Conservation (phyloP, 805 yeast genomes). For the Candida namnaoensis region DNA sequence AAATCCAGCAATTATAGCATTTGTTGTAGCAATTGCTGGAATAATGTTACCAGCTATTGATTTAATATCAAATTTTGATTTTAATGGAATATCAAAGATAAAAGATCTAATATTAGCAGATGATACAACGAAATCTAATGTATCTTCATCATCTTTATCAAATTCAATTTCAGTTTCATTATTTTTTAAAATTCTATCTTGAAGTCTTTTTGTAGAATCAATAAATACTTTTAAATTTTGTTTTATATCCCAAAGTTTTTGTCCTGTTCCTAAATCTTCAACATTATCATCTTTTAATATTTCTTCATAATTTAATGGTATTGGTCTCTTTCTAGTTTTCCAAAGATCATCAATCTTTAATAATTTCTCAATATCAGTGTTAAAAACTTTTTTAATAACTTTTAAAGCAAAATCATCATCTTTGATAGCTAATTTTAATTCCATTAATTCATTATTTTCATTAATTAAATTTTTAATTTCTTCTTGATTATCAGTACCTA, state of each 20-base stretch:
- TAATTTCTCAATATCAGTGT: slow-evolving; percentile 72
- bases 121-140: slow-evolving; percentile 80
- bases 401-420: slow-evolving; percentile 24
- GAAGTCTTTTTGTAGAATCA: slow-evolving; percentile 38
- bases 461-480: slow-evolving; percentile 57
- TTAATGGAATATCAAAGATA: slow-evolving; percentile 60
- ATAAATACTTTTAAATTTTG: slow-evolving; percentile 58
- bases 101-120: slow-evolving; percentile 72
- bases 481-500: slow-evolving; percentile 56
- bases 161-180: slow-evolving; percentile 44
- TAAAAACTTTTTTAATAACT: slow-evolving; percentile 54
- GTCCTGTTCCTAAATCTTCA: slow-evolving; percentile 20
- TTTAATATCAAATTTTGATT: slow-evolving; percentile 80
- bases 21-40: slow-evolving; percentile 97
- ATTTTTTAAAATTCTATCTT: slow-evolving; percentile 28
- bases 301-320: slow-evolving; percentile 37
- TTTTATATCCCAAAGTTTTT: slow-evolving; percentile 46
- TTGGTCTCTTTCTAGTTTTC: slow-evolving; percentile 65
- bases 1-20: slow-evolving; percentile 90
- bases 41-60: slow-evolving; percentile 97
- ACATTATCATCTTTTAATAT: slow-evolving; percentile 8
- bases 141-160: slow-evolving; percentile 93
- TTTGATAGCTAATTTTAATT: slow-evolving; percentile 31
- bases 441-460: slow-evolving; percentile 60
- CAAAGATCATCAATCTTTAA: slow-evolving; percentile 66